Evolutionary conservation across 2,329 filamentous ascomycete species (phyloP).

Genomic region (Dendryphion nanum): DNA sequence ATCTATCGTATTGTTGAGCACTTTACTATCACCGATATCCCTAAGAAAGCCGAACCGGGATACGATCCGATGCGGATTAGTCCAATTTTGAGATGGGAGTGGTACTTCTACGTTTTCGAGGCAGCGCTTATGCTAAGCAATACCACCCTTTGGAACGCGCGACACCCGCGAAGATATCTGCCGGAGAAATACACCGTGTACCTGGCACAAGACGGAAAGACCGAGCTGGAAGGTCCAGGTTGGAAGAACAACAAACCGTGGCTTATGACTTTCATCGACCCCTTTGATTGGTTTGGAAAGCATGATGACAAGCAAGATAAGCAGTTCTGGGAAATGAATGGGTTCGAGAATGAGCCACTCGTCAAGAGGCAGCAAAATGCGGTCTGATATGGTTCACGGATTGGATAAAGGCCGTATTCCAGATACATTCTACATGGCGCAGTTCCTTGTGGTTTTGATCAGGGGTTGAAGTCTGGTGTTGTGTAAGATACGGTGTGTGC

Average conservation of each 20-base stretch:
- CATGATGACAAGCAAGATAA: slow-evolving; percentile 5
- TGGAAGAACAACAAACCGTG: slow-evolving; percentile 21
- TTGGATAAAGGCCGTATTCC: too few species aligned
- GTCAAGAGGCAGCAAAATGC: too few species aligned
- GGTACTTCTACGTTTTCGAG: slow-evolving; percentile 55
- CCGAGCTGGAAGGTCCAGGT: slow-evolving; percentile 16
- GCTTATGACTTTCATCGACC: slow-evolving; percentile 24
- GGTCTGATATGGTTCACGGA: too few species aligned
- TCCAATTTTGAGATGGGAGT: slow-evolving; percentile 45
- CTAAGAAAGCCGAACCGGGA: slow-evolving; percentile 33
- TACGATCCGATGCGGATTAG: slow-evolving; percentile 34
- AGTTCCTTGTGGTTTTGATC: too few species aligned
- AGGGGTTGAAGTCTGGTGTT: too few species aligned
- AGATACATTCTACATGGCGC: too few species aligned
- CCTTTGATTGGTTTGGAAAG: slow-evolving; percentile 13
- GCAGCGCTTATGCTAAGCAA: slow-evolving; percentile 50
- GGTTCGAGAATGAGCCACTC: slow-evolving; percentile 5
- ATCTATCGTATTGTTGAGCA: slow-evolving; percentile 54
- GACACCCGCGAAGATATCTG: slow-evolving; percentile 49
- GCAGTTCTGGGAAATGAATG: slow-evolving; percentile 22
- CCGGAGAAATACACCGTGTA: slow-evolving; percentile 52
- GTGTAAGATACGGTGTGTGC: too few species aligned
- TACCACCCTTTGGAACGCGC: slow-evolving; percentile 48
- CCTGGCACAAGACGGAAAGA: slow-evolving; percentile 31
- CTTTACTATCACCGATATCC: slow-evolving; percentile 48